phyloP scores from a whole-genome alignment of 768 basidiomycete species.

The Suillus variegatus region DNA sequence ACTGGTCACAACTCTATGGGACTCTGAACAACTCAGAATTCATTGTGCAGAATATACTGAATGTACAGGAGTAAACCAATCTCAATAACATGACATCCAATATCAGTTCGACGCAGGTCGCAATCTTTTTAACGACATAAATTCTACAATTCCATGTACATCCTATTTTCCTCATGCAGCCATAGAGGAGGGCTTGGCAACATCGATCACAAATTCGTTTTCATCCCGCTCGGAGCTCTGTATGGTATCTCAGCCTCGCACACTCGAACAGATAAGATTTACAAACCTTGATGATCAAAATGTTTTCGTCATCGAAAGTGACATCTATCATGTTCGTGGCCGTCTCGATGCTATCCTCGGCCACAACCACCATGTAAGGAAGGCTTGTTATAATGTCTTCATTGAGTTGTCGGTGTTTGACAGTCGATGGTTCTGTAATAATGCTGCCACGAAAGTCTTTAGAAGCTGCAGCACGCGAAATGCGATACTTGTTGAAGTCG shows the following conservation, averaged over 20 bases:
- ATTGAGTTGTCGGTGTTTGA: background rate
- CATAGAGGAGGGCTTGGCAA: background rate
- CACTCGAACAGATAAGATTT: background rate
- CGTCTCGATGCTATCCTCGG: background rate
- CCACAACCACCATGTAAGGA: background rate
- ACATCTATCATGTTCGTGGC: background rate
- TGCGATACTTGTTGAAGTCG: background rate
- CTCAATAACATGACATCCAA: background rate
- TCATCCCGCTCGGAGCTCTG: background rate
- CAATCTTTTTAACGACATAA: background rate
- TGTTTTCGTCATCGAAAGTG: slow-evolving; percentile 1
- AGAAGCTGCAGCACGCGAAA: slow-evolving; percentile 2
- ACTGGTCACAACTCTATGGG: no score
- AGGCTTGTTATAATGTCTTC: background rate
- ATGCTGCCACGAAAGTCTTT: background rate
- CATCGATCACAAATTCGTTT: background rate
- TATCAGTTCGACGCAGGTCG: no score
- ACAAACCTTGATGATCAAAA: slow-evolving; percentile 1
- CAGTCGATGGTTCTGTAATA: background rate
- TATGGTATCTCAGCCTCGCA: background rate
- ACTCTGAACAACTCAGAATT: no score
- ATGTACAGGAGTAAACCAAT: background rate
- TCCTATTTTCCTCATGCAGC: background rate
- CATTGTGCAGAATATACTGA: no score
- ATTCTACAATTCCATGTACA: background rate